A percentile compares a stretch with the other conserved stretches of the same genome.
Conservation (phyloP, 257 asterid species). For the Capsicum chinense region DNA sequence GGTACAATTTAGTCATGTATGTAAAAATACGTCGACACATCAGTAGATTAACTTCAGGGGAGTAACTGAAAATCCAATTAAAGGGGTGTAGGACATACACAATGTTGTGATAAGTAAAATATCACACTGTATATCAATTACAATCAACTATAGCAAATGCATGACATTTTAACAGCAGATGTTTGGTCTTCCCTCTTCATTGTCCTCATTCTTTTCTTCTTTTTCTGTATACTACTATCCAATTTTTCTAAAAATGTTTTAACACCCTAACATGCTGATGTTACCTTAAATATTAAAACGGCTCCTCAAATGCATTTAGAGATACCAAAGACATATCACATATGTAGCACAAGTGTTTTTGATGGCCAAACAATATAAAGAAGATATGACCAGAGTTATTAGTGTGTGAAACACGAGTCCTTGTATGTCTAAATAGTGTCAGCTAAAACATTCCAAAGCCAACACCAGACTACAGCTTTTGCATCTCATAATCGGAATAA, state of each 20-base stretch:
- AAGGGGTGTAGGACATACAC: background rate
- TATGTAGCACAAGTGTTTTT: background rate
- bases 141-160: background rate
- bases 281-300: background rate
- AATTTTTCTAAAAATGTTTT: background rate
- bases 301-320: background rate
- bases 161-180: background rate
- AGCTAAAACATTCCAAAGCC: background rate
- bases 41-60: background rate
- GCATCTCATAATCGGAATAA: background rate
- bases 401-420: background rate
- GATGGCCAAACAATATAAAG: background rate
- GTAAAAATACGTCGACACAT: background rate
- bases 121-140: background rate
- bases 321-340: background rate
- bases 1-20: background rate
- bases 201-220: background rate
- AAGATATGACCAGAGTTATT: background rate
- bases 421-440: background rate
- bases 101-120: background rate
- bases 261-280: background rate
- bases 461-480: background rate
- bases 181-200: background rate
- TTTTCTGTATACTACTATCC: background rate
- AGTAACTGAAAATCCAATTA: background rate